Percentiles rank a stretch among this genome's conserved stretches.
Evolutionary conservation across 2,329 filamentous ascomycete genomes (phyloP).

Genomic region (Fusarium nanum): DNA sequence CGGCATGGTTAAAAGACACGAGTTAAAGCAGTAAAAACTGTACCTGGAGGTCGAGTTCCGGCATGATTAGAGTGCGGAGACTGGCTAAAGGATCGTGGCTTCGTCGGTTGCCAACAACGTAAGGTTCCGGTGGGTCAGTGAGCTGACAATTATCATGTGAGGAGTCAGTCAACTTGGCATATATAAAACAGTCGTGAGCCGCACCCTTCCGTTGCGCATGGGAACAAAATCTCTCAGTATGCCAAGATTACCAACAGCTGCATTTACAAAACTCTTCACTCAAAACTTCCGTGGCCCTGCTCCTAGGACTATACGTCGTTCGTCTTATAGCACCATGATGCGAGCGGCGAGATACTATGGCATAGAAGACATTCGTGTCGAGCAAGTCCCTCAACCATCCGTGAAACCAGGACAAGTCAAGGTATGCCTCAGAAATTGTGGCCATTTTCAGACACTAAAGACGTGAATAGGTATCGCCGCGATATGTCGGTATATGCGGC

Average conservation of each 20-base stretch:
- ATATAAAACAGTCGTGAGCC: conserved; percentile 25
- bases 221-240: not conserved
- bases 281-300: not conserved
- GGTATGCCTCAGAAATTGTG: not conserved
- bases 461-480: conserved; percentile 41
- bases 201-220: not conserved
- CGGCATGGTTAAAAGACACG: not conserved
- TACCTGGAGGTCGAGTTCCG: not conserved
- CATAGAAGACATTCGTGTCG: conserved; percentile 65
- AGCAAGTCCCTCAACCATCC: conserved; percentile 60
- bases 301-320: not conserved
- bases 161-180: not conserved
- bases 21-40: not conserved
- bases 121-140: conserved; percentile 26
- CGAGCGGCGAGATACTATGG: conserved; percentile 66
- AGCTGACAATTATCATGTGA: conserved; percentile 33
- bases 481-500: conserved; percentile 64
- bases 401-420: conserved; percentile 63
- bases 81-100: not conserved
- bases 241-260: not conserved
- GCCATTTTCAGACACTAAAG: not conserved
- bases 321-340: conserved; percentile 59
- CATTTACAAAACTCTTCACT: conserved; percentile 2
- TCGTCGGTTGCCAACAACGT: not conserved
- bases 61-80: conserved; percentile 1